A percentile compares a stretch with the other conserved stretches of the same genome.
Evolutionary conservation across 73 alveolate species (phyloP).

Genomic region (Paramecium primaurelia): DNA sequence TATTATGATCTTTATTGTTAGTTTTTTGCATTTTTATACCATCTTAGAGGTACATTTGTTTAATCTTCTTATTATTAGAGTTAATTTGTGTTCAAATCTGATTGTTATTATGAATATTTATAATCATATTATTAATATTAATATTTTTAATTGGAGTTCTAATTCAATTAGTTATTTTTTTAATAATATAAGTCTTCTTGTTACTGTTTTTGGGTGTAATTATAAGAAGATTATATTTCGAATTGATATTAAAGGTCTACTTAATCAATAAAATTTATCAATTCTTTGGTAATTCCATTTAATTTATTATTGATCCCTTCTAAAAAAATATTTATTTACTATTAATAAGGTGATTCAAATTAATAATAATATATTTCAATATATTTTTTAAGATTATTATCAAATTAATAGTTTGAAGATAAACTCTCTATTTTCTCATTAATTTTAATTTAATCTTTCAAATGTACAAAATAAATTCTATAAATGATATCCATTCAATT

Average conservation of each 20-base stretch:
- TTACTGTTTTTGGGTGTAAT: not conserved
- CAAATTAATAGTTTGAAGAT: not conserved
- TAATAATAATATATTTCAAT: not conserved
- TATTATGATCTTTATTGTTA: not conserved
- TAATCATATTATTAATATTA: not conserved
- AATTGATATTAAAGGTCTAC: not conserved
- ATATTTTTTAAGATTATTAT: not conserved
- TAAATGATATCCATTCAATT: not conserved
- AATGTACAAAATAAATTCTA: not conserved
- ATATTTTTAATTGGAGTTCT: not conserved
- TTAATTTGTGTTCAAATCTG: not conserved
- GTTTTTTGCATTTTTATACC: not conserved
- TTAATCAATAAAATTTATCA: not conserved
- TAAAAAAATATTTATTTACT: not conserved
- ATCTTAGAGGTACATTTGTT: not conserved
- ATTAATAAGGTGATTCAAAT: not conserved
- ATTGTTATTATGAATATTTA: not conserved
- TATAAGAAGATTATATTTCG: not conserved
- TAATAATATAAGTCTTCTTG: not conserved
- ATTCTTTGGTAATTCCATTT: not conserved
- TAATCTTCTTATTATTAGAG: not conserved
- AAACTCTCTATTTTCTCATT: not conserved
- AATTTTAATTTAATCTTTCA: not conserved
- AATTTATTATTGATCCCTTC: not conserved
- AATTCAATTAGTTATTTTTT: no score